Conservation (phyloP, 2,329 filamentous ascomycete species). For the Talaromyces funiculosus region DNA sequence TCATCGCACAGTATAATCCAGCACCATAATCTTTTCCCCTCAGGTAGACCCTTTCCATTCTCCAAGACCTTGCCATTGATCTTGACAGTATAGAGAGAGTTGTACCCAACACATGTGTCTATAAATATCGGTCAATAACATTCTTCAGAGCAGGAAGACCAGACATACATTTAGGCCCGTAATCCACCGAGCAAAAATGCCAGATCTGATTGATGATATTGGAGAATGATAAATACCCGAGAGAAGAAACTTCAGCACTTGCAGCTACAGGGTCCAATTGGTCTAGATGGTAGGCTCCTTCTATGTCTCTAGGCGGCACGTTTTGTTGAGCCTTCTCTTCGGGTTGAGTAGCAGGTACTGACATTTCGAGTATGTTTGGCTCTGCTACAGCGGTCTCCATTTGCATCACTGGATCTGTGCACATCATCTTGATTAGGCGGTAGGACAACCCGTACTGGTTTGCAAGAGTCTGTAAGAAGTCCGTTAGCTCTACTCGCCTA, state of each 20-base stretch:
- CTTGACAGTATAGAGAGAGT: slow-evolving; percentile 47
- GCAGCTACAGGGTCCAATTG: slow-evolving; percentile 19
- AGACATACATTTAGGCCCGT: slow-evolving; percentile 56
- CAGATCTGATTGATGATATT: slow-evolving; percentile 64
- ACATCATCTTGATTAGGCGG: slow-evolving; percentile 59
- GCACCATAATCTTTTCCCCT: slow-evolving; percentile 58
- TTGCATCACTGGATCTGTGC: slow-evolving; percentile 46
- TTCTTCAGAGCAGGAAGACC: not conserved
- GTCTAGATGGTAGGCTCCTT: slow-evolving; percentile 26
- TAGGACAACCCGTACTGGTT: slow-evolving; percentile 63
- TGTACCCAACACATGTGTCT: slow-evolving; percentile 68
- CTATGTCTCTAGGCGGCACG: slow-evolving; percentile 24
- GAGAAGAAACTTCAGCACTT: slow-evolving; percentile 21
- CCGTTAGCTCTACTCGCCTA: not conserved
- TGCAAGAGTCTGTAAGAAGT: slow-evolving; percentile 42
- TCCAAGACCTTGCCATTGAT: slow-evolving; percentile 43
- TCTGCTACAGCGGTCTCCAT: slow-evolving; percentile 8
- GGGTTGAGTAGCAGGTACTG: not conserved
- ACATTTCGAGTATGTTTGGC: slow-evolving; percentile 14
- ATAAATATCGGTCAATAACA: slow-evolving; percentile 7
- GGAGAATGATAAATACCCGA: slow-evolving; percentile 45
- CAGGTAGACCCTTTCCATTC: slow-evolving; percentile 34
- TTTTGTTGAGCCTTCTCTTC: slow-evolving; percentile 4
- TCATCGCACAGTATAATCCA: slow-evolving; percentile 67
- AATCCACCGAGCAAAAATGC: slow-evolving; percentile 69